Base-by-base conservation (phyloP, 2,329 filamentous ascomycete species). In the Epichloe festucae region DNA sequence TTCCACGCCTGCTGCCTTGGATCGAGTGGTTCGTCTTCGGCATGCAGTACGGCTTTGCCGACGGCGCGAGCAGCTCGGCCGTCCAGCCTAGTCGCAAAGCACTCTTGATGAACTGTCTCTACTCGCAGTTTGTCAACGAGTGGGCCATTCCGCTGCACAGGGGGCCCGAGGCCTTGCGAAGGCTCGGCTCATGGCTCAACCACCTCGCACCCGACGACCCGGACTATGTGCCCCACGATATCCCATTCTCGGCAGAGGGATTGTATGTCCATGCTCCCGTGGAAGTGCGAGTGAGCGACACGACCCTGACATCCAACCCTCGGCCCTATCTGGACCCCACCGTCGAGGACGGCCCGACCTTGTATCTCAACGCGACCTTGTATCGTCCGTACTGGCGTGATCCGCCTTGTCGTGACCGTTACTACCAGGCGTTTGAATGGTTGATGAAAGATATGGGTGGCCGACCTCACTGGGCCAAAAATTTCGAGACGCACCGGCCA, bases 111-210 rank as follows among this genome's bases (percentile, higher is more conserved):
- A 93, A 98, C 72, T 98, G 93, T 63, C 78, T 97, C 5, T 98
- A 96, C 73, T 91, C 87, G n/a, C 93, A 98, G 64, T 95, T 89
- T 61, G 93, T 98, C 57, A 96, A 98, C 66, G 93, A 98, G 66
- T 98, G 93, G 93, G 91, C 91, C 0, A 77, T 98, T 6, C 91
- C 93, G 1, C 75, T 98, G 1, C 73, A 81, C 56, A 85, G 85
- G 58, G 93, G 93, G 0, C 91, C 91, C 14, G 90, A 96, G 68
- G 90, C 89, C 7, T 79, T 98, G 43, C 77, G 74, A 35, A 82
- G 93, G 10, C 76, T 98, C 12, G 87, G 84, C 40, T 85, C 87
- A 46, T 98, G 93, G 93, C 75, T 98, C 50, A 85, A 83, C 65
- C 72, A 70, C 50, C 70, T 80, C 46, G 65, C 67, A 0, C 72